These are phyloP conservation scores for Amphicarpaea edgeworthii DNA, from an alignment of 306 rosid genomes.

Conservation along the genomic window DNA sequence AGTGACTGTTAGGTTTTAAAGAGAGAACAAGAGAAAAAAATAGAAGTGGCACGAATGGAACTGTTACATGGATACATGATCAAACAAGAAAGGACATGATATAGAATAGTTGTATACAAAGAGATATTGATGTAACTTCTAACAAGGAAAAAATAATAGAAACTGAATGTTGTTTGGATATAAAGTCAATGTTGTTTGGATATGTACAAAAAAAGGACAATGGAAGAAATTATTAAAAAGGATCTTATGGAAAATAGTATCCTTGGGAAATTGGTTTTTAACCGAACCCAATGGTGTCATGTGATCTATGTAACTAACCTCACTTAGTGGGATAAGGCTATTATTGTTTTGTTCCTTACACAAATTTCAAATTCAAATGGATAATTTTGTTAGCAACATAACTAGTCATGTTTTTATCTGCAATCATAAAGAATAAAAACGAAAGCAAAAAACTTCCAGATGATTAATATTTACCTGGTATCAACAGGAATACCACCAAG, in stretches of 20 bases:
- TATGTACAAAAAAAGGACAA: too few relatives aligned
- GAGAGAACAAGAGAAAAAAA: neutral
- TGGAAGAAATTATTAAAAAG: neutral
- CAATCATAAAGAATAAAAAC: neutral
- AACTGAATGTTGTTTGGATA: neutral
- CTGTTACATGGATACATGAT: neutral
- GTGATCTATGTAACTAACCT: neutral
- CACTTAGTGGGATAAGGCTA: neutral
- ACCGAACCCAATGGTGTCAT: neutral
- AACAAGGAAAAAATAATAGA: neutral
- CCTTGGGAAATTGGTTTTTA: neutral
- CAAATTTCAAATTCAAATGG: slow-evolving; percentile 28
- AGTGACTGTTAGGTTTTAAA: neutral
- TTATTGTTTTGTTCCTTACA: neutral
- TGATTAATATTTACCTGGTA: slow-evolving; percentile 63
- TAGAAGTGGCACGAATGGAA: too few relatives aligned
- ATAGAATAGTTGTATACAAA: too few relatives aligned
- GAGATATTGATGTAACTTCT: neutral
- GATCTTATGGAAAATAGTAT: neutral
- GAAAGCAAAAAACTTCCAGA: slow-evolving; percentile 8
- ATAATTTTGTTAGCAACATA: neutral
- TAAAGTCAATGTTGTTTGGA: neutral
- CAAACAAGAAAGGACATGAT: neutral
- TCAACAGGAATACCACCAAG: slow-evolving; percentile 85
- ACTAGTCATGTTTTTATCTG: neutral